Percentiles rank a stretch among this genome's conserved stretches.
Conservation (phyloP, 768 basidiomycete species). For the Vishniacozyma victoriae region DNA sequence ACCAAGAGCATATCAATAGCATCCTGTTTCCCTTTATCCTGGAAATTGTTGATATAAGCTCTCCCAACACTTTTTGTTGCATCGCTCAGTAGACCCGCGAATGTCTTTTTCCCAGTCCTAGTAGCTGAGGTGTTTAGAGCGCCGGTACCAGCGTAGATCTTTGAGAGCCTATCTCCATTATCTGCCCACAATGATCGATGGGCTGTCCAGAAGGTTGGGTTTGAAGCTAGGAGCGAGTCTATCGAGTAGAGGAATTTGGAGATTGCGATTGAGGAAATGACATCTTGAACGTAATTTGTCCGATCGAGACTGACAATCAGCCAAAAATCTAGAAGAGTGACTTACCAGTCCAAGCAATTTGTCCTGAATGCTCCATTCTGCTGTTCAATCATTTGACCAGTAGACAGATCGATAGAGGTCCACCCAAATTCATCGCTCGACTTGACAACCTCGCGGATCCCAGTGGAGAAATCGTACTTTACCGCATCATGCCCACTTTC, state of each 20-base stretch:
- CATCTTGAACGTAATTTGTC: conserved; percentile 96
- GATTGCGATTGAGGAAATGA: conserved; percentile 72
- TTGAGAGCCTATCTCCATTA: conserved; percentile 56
- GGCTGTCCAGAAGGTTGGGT: conserved; percentile 61
- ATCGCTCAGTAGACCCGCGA: conserved; percentile 90
- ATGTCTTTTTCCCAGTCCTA: conserved; percentile 83
- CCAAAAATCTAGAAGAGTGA: not conserved
- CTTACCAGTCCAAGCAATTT: conserved; percentile 46
- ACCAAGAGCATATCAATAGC: conserved; percentile 96
- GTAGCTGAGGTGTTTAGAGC: conserved; percentile 94
- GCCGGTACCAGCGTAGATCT: conserved; percentile 77
- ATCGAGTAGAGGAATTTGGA: conserved; percentile 76
- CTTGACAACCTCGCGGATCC: conserved; percentile 45
- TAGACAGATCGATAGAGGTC: conserved; percentile 49
- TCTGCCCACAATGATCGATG: conserved; percentile 95
- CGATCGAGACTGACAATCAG: conserved; percentile 69
- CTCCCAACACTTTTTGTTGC: conserved; percentile 83
- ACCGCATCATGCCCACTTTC: conserved; percentile 82
- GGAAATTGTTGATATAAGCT: conserved; percentile 96
- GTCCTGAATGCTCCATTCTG: conserved; percentile 78
- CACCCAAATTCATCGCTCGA: conserved; percentile 78
- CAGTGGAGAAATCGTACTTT: conserved; percentile 60
- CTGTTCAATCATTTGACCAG: conserved; percentile 56
- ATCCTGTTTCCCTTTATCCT: conserved; percentile 85
- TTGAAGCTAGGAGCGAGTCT: conserved; percentile 60